phyloP scores from a whole-genome alignment of 163 green algal species.

The Coccomyxa subellipsoidea region DNA sequence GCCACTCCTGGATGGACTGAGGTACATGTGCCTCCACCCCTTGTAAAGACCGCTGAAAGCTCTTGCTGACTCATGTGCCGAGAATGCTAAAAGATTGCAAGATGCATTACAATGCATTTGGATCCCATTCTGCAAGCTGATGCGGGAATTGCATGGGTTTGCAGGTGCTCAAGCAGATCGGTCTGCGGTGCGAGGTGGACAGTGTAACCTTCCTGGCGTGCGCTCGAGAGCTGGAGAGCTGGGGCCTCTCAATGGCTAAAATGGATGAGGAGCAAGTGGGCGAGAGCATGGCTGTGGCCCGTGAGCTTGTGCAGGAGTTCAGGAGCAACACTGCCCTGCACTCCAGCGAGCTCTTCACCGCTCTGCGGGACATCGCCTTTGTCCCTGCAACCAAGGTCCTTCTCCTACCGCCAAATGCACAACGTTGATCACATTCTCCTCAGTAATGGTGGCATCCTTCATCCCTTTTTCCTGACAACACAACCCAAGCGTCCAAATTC shows the following conservation, averaged over 20 bases:
- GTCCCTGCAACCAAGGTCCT: constrained; percentile 3
- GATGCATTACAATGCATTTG: neutral
- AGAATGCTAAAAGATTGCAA: neutral
- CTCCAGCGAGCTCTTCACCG: neutral
- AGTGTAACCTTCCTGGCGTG: neutral
- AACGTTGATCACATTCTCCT: too few species aligned
- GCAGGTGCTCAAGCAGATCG: neutral
- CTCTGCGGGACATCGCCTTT: neutral
- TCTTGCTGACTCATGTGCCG: neutral
- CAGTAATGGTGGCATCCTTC: too few species aligned
- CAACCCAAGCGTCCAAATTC: too few species aligned
- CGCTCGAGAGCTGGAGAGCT: neutral
- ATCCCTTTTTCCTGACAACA: too few species aligned
- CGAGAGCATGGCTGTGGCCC: neutral
- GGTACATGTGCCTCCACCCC: neutral
- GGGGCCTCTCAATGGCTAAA: neutral
- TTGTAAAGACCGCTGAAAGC: too few species aligned
- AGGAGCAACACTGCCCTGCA: neutral
- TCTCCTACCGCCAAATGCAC: neutral
- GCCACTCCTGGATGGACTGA: neutral
- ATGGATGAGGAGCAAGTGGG: neutral
- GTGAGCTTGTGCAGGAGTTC: neutral
- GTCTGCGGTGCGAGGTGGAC: neutral
- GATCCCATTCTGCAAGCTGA: neutral
- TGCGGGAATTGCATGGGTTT: neutral